These are phyloP conservation scores for Pleurotus tuoliensis DNA, from an alignment of 768 basidiomycete genomes.

Conservation along the genomic window DNA sequence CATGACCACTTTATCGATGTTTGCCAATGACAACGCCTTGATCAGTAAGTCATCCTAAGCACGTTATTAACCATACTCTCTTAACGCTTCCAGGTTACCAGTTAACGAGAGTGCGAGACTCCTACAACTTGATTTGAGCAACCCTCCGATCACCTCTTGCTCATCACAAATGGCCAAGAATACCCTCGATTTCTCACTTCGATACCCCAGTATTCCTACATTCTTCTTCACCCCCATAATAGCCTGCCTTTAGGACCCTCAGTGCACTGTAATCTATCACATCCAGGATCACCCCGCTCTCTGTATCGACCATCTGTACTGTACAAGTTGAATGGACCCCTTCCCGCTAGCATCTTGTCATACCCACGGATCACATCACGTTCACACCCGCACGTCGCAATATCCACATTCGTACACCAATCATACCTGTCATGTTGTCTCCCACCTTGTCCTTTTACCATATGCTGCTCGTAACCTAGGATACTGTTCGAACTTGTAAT, in stretches of 20 bases:
- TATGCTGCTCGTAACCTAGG: conserved; percentile 3
- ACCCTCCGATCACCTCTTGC: not conserved
- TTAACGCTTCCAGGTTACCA: conserved; percentile 33
- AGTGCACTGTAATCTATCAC: conserved; percentile 4
- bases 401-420: not conserved
- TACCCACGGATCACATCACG: not conserved
- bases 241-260: conserved; percentile 3
- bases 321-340: not conserved
- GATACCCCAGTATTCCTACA: not conserved
- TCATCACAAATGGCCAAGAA: not conserved
- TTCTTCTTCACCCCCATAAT: not conserved
- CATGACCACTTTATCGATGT: conserved; percentile 29
- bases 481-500: not conserved
- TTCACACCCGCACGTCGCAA: not conserved
- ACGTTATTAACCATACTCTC: not conserved
- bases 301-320: not conserved
- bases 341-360: not conserved
- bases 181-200: conserved; percentile 5
- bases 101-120: conserved; percentile 42
- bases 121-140: conserved; percentile 20
- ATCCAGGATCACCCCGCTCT: not conserved
- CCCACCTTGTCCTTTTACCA: not conserved
- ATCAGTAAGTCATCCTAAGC: conserved; percentile 38
- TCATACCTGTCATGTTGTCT: not conserved
- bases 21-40: conserved; percentile 39